Evolutionary conservation across 1,284 basidiomycete genomes (phyloP).

Genomic region (Earliella scabrosa): DNA sequence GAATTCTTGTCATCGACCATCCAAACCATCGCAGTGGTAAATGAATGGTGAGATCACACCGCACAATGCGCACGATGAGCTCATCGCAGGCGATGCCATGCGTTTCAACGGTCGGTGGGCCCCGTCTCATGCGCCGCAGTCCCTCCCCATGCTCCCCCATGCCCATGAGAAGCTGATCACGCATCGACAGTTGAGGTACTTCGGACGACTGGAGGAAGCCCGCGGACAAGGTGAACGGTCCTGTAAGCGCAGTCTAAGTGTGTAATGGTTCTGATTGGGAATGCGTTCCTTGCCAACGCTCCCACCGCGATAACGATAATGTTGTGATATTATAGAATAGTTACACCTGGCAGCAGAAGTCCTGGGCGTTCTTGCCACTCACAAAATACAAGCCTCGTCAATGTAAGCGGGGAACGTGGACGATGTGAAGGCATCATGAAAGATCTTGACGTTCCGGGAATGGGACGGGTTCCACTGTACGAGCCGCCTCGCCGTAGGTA

Average conservation of each 20-base stretch:
- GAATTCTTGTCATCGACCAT: background rate
- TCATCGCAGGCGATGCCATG: constrained; percentile 14
- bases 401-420: constrained; percentile 3
- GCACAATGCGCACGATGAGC: constrained; percentile 19
- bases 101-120: constrained; percentile 17
- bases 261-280: constrained; percentile 7
- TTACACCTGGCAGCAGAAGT: constrained; percentile 13
- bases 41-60: constrained; percentile 18
- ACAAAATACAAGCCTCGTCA: constrained; percentile 12
- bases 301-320: constrained; percentile 20
- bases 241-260: constrained; percentile 18
- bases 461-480: constrained; percentile 55
- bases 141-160: too few species aligned
- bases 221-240: constrained; percentile 14
- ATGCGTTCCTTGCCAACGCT: constrained; percentile 6
- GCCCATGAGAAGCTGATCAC: constrained; percentile 24
- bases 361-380: constrained; percentile 2
- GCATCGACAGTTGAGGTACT: constrained; percentile 14
- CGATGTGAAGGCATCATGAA: constrained; percentile 22
- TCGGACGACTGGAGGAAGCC: constrained; percentile 13
- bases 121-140: constrained; percentile 13
- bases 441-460: constrained; percentile 50
- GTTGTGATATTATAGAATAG: constrained; percentile 16
- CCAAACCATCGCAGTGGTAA: constrained; percentile 15
- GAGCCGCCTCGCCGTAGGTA: constrained; percentile 75